phyloP scores from a whole-genome alignment of 805 yeast genomes.

The Lipomyces sp. region DNA sequence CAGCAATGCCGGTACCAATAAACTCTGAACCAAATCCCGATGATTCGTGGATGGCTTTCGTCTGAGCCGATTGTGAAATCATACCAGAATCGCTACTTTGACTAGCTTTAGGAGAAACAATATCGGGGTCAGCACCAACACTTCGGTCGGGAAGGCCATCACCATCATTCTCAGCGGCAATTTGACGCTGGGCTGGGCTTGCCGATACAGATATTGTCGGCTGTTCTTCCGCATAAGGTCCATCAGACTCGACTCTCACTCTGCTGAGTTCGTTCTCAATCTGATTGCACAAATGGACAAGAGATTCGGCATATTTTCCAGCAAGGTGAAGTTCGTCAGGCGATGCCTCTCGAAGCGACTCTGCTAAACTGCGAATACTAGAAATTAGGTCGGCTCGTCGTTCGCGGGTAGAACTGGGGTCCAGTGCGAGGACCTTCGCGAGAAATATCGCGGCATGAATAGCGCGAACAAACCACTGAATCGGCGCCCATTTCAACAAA shows the following conservation, averaged over 20 bases:
- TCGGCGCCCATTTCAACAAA: constrained; percentile 75
- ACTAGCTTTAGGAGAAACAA: too few relatives aligned
- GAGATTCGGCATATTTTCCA: constrained; percentile 27
- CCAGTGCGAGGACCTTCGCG: constrained; percentile 65
- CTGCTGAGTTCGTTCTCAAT: constrained; percentile 18
- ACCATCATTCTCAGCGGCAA: too few relatives aligned
- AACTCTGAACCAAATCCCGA: constrained; percentile 5
- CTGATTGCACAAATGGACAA: constrained; percentile 17
- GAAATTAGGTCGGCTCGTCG: constrained; percentile 55
- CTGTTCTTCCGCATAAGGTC: too few relatives aligned
- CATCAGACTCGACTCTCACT: too few relatives aligned
- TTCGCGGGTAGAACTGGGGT: constrained; percentile 28
- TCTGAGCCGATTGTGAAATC: too few relatives aligned
- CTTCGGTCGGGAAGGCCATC: too few relatives aligned
- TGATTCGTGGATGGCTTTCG: too few relatives aligned
- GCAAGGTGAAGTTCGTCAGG: constrained; percentile 88
- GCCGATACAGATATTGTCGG: too few relatives aligned
- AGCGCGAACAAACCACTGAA: constrained; percentile 84
- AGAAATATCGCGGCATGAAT: constrained; percentile 87
- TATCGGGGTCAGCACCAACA: too few relatives aligned
- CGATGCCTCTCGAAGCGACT: constrained; percentile 71
- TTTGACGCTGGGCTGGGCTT: too few relatives aligned
- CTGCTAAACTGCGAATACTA: constrained; percentile 67
- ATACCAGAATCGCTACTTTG: too few relatives aligned
- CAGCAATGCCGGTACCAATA: constrained; percentile 12